phyloP scores from a whole-genome alignment of 2,329 filamentous ascomycete species.

The Eutypa lata region DNA sequence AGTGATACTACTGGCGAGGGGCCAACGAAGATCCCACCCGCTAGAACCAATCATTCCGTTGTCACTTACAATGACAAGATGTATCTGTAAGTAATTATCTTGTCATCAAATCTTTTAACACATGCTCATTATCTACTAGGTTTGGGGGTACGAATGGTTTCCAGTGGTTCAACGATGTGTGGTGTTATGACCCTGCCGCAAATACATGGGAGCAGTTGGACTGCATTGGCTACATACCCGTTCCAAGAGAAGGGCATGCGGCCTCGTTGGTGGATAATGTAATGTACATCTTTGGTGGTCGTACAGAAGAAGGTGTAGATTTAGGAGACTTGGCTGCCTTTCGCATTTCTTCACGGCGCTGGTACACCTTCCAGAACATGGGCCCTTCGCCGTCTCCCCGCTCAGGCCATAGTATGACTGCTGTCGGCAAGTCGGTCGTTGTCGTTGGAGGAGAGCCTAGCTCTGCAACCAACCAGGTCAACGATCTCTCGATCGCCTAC shows the following conservation, averaged over 20 bases:
- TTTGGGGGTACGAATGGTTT: constrained; percentile 96
- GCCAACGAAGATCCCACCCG: constrained; percentile 71
- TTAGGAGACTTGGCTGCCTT: constrained; percentile 88
- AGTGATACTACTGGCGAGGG: constrained; percentile 59
- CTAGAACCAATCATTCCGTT: constrained; percentile 91
- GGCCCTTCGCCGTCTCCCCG: constrained; percentile 89
- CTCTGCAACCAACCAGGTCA: constrained; percentile 74
- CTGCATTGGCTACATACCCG: constrained; percentile 96
- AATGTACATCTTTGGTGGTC: constrained; percentile 98
- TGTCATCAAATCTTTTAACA: neutral
- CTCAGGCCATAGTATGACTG: constrained; percentile 97
- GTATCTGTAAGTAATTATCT: constrained; percentile 67
- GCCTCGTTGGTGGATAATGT: constrained; percentile 92
- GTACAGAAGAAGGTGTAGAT: constrained; percentile 89
- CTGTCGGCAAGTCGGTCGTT: constrained; percentile 86
- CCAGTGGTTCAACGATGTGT: constrained; percentile 98
- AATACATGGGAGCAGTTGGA: constrained; percentile 88
- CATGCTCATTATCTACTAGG: constrained; percentile 39
- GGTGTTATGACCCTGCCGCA: constrained; percentile 82
- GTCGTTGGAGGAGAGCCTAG: constrained; percentile 94
- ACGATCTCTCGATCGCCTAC: constrained; percentile 85
- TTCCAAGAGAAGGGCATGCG: constrained; percentile 89
- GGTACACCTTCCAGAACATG: constrained; percentile 99
- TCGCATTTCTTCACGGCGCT: constrained; percentile 72
- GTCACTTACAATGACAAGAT: constrained; percentile 91